Evolutionary conservation across 176 grass and related monocot species (phyloP).

Genomic region (Cymbopogon citratus): DNA sequence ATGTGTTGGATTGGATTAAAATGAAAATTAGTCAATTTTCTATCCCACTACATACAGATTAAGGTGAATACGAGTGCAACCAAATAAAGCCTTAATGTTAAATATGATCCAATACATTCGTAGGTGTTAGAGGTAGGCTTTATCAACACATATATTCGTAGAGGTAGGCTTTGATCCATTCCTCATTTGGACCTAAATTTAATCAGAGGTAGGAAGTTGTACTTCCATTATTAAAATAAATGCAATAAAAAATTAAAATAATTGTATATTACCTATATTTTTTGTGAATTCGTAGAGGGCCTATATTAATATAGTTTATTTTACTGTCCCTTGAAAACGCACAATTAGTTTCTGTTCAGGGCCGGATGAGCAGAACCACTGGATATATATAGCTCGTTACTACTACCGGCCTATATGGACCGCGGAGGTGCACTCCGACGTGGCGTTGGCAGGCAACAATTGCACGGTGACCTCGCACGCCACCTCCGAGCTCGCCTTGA

Average conservation of each 20-base stretch:
- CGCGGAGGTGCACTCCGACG: slow-evolving; percentile 22
- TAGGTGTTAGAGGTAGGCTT: too few relatives aligned
- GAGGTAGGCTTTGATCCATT: too few relatives aligned
- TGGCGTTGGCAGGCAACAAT: background rate
- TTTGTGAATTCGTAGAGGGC: background rate
- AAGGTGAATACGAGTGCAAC: too few relatives aligned
- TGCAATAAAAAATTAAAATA: background rate
- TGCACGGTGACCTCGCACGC: slow-evolving; percentile 7
- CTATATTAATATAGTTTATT: background rate
- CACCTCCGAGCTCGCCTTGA: slow-evolving; percentile 22
- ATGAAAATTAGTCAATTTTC: too few relatives aligned
- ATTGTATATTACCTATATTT: background rate
- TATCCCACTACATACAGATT: too few relatives aligned
- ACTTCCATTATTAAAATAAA: background rate
- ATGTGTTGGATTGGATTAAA: too few relatives aligned
- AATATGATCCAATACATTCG: too few relatives aligned
- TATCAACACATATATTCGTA: too few relatives aligned
- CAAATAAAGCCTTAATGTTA: too few relatives aligned
- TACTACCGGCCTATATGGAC: slow-evolving; percentile 20
- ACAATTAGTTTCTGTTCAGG: background rate
- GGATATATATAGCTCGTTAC: background rate
- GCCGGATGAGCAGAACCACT: background rate
- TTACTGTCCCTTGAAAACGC: background rate
- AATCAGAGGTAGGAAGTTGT: background rate
- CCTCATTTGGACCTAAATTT: background rate